Conservation (phyloP, 1,139 yeast species). For the Suhomyces bribrorum region DNA sequence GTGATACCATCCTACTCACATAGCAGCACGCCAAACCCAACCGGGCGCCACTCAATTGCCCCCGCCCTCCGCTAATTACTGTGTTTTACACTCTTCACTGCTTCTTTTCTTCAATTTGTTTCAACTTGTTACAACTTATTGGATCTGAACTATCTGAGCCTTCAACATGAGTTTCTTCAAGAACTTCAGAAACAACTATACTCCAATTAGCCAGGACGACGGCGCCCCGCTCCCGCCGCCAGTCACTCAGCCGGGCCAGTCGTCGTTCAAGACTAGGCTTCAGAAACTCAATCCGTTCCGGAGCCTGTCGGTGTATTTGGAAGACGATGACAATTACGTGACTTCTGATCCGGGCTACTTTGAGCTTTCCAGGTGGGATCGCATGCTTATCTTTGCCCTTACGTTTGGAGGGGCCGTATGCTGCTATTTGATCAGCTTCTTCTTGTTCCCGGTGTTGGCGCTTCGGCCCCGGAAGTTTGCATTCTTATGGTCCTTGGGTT, state of each 20-base stretch:
- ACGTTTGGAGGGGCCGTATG: constrained; percentile 55
- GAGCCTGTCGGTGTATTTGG: constrained; percentile 37
- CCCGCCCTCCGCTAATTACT: too few species aligned
- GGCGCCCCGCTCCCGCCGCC: constrained; percentile 46
- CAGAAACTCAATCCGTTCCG: constrained; percentile 45
- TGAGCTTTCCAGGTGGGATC: constrained; percentile 58
- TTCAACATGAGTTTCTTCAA: constrained; percentile 42
- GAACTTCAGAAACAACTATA: constrained; percentile 30
- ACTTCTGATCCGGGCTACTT: constrained; percentile 49
- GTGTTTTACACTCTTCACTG: too few species aligned
- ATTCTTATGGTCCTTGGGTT: constrained; percentile 61
- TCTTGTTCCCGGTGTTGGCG: constrained; percentile 56
- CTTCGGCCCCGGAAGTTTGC: constrained; percentile 62
- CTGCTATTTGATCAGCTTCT: constrained; percentile 56
- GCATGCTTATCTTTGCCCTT: constrained; percentile 56
- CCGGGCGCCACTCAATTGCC: too few species aligned
- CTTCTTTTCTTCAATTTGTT: too few species aligned
- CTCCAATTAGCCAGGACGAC: constrained; percentile 36
- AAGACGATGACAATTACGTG: constrained; percentile 47
- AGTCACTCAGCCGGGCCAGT: constrained; percentile 31
- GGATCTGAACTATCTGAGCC: too few species aligned
- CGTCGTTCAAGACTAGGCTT: constrained; percentile 30
- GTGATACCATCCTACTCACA: too few species aligned
- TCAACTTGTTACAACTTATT: too few species aligned
- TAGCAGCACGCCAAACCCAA: too few species aligned